phyloP scores from a whole-genome alignment of 345 rosid species.

The Sonneratia caseolaris region DNA sequence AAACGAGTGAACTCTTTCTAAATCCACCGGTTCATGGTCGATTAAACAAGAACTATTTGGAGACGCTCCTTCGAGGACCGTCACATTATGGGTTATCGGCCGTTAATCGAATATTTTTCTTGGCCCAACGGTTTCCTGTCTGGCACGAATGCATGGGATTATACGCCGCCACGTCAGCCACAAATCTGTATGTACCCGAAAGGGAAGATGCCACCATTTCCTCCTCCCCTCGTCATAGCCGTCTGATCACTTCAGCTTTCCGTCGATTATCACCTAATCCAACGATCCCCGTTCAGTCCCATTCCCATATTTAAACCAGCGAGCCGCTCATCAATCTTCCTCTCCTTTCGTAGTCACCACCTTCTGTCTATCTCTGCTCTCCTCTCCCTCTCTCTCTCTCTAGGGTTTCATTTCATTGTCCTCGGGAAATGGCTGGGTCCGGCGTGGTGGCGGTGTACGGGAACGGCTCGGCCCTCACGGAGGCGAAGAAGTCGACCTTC shows the following conservation, averaged over 20 bases:
- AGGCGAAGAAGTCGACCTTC: constrained; percentile 60
- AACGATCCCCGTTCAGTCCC: neutral
- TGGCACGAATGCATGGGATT: neutral
- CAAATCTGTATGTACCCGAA: neutral
- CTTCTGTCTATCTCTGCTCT: neutral
- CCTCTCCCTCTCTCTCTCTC: constrained; percentile 1
- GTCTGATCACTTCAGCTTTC: neutral
- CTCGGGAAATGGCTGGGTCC: constrained; percentile 45
- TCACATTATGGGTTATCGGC: too few species aligned
- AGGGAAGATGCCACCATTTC: neutral
- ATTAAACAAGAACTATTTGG: too few species aligned
- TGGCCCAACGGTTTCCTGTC: too few species aligned
- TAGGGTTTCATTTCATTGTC: neutral
- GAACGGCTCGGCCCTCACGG: constrained; percentile 41
- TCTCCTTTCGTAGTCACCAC: neutral
- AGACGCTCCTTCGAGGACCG: too few species aligned
- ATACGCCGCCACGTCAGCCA: constrained; percentile 3
- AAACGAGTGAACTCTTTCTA: too few species aligned
- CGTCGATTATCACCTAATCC: neutral
- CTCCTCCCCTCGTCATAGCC: neutral
- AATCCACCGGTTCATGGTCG: too few species aligned
- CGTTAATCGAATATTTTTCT: neutral
- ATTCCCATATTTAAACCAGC: neutral
- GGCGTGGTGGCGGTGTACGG: constrained; percentile 69
- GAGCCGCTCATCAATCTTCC: too few species aligned